Evolutionary conservation across 768 basidiomycete species (phyloP).

Genomic region (Tylopilus vinaceipallidus): DNA sequence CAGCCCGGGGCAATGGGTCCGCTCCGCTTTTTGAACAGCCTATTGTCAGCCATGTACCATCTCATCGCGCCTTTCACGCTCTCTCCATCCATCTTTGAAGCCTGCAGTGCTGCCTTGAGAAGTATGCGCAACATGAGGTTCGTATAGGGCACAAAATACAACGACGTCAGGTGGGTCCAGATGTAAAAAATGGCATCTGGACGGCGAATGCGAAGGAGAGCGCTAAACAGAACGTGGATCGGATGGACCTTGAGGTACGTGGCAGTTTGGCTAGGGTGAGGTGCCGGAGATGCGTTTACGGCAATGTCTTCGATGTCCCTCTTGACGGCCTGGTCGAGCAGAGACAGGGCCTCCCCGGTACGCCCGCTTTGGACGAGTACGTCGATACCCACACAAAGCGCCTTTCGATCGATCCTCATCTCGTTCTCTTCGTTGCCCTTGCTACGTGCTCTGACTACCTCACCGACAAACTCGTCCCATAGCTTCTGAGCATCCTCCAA

Average conservation of each 20-base stretch:
- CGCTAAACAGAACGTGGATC: conserved; percentile 45
- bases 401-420: conserved; percentile 41
- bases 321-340: conserved; percentile 44
- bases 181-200: conserved; percentile 63
- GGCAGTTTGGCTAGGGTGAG: background rate
- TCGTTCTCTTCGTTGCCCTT: conserved; percentile 1
- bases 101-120: conserved; percentile 57
- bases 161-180: conserved; percentile 61
- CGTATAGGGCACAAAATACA: conserved; percentile 61
- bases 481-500: conserved; percentile 38
- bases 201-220: conserved; percentile 49
- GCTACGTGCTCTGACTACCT: conserved; percentile 7
- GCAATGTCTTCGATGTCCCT: conserved; percentile 20
- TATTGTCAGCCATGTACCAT: conserved; percentile 24
- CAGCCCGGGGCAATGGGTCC: conserved; percentile 15
- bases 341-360: conserved; percentile 46
- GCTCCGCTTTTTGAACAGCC: conserved; percentile 15
- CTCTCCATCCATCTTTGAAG: conserved; percentile 49
- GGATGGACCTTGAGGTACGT: conserved; percentile 24
- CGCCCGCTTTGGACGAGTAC: conserved; percentile 43
- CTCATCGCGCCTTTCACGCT: conserved; percentile 48
- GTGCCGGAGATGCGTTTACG: background rate
- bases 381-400: conserved; percentile 50
- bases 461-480: conserved; percentile 40
- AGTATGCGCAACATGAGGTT: conserved; percentile 55